phyloP scores from a whole-genome alignment of 805 yeast species.

The Saccharomycopsis olivae region DNA sequence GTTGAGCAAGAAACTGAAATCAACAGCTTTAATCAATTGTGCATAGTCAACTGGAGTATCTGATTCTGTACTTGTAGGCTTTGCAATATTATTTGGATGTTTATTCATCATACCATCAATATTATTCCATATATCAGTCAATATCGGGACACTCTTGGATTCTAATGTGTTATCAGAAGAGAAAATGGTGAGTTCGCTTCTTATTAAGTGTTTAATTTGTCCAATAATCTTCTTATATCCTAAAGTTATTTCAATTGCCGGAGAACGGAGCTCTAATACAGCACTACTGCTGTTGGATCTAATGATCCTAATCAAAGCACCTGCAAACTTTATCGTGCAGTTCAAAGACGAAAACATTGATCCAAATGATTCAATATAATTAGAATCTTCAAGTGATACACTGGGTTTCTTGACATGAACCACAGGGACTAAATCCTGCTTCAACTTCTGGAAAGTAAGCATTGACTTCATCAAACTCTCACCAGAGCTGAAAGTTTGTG shows the following conservation, averaged over 20 bases:
- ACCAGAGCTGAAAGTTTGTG: conserved; percentile 35
- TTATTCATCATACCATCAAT: conserved; percentile 37
- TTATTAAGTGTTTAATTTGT: conserved; percentile 33
- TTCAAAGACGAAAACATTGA: conserved; percentile 30
- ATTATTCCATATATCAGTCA: conserved; percentile 46
- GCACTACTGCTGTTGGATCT: not conserved
- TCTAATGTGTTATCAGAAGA: conserved; percentile 62
- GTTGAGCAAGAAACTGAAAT: conserved; percentile 49
- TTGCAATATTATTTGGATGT: conserved; percentile 12
- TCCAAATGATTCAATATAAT: conserved; percentile 15
- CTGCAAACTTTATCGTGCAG: conserved; percentile 50
- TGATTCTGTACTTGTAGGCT: conserved; percentile 21
- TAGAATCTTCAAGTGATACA: conserved; percentile 2
- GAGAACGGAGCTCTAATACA: conserved; percentile 58
- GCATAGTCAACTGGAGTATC: conserved; percentile 29
- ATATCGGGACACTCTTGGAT: conserved; percentile 71
- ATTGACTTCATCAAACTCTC: conserved; percentile 14
- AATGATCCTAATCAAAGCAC: conserved; percentile 44
- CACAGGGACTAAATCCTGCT: conserved; percentile 9
- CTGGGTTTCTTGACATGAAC: not conserved
- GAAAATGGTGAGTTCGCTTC: conserved; percentile 47
- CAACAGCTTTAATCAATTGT: conserved; percentile 41
- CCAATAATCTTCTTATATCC: conserved; percentile 38
- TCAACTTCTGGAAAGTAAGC: conserved; percentile 11
- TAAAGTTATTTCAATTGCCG: conserved; percentile 52